Conservation (phyloP, 352 stramenopile genomes). For the Thraustochytrium sp. region DNA sequence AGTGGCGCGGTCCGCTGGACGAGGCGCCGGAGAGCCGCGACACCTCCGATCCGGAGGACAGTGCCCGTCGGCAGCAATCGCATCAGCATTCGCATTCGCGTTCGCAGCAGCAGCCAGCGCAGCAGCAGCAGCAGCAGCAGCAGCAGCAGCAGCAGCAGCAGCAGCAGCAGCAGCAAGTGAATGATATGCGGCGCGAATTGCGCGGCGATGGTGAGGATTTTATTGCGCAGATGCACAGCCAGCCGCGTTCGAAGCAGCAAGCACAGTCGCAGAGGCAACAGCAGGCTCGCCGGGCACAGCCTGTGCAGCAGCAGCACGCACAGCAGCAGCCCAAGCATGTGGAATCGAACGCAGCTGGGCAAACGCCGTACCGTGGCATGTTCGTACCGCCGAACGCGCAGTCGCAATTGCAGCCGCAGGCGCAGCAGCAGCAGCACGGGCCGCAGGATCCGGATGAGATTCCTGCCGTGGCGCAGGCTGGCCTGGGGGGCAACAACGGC, state of each 20-base stretch:
- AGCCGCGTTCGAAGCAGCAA: neutral
- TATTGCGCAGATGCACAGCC: constrained; percentile 1
- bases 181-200: constrained; percentile 5
- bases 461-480: neutral
- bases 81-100: neutral
- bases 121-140: neutral
- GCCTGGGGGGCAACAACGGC: neutral
- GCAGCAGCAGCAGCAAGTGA: neutral
- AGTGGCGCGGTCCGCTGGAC: constrained; percentile 6
- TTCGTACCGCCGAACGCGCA: neutral
- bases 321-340: neutral
- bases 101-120: neutral
- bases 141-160: neutral
- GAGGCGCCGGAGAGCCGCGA: neutral
- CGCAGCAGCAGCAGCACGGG: neutral
- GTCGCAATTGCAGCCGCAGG: too few relatives aligned
- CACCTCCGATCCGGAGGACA: neutral
- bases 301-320: too few relatives aligned
- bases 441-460: neutral
- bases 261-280: neutral
- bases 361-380: neutral
- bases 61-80: neutral
- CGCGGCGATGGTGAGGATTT: constrained; percentile 3
- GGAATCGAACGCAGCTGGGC: neutral
- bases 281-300: too few relatives aligned